phyloP scores from a whole-genome alignment of 2,329 filamentous ascomycete species.

The Blastomyces silverae region DNA sequence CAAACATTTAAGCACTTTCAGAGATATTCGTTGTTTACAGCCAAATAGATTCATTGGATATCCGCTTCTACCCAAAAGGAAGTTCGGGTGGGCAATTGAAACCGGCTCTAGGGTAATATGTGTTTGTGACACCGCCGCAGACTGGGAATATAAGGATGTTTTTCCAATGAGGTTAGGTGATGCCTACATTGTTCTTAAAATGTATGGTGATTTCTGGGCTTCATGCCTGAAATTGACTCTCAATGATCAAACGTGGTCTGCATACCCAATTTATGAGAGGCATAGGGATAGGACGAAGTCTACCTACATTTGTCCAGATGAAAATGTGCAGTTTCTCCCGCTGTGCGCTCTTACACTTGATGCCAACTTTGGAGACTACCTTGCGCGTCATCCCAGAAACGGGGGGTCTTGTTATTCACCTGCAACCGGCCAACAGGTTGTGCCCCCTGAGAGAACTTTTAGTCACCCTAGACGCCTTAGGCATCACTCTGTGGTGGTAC shows the following conservation, averaged over 20 bases:
- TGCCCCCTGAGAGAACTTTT: neutral
- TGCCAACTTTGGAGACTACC: constrained; percentile 25
- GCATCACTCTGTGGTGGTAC: neutral
- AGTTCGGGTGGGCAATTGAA: constrained; percentile 14
- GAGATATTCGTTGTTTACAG: constrained; percentile 13
- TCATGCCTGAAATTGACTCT: constrained; percentile 29
- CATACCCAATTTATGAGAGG: constrained; percentile 12
- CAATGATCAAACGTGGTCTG: constrained; percentile 14
- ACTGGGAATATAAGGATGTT: constrained; percentile 24
- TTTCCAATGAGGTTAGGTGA: constrained; percentile 29
- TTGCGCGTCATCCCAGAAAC: constrained; percentile 3
- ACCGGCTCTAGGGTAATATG: constrained; percentile 16
- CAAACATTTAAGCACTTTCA: constrained; percentile 10
- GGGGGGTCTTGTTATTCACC: neutral
- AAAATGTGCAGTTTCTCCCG: constrained; percentile 28
- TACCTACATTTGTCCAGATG: neutral
- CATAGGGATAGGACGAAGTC: constrained; percentile 3
- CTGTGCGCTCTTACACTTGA: constrained; percentile 32
- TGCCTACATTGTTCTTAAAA: constrained; percentile 28
- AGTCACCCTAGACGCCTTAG: neutral
- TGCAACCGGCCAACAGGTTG: constrained; percentile 7
- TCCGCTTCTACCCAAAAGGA: neutral
- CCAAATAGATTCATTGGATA: neutral
- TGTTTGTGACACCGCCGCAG: constrained; percentile 16
- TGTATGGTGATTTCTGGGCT: constrained; percentile 34